Percentiles rank a stretch among this genome's conserved stretches.
These are phyloP conservation scores for Lycium barbarum DNA, from an alignment of 257 asterid genomes.

Conservation along the genomic window DNA sequence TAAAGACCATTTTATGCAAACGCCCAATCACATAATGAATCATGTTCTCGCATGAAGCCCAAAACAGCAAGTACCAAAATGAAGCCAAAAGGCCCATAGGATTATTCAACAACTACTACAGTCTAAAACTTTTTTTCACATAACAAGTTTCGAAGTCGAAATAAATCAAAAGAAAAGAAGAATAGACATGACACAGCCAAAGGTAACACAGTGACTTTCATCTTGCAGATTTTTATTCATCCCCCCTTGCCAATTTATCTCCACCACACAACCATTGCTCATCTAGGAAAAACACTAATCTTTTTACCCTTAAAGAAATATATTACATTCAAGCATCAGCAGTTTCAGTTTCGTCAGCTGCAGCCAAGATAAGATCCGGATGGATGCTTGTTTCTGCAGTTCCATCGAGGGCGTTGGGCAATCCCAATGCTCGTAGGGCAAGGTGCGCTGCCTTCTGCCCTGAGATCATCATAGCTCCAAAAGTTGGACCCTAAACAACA, in stretches of 20 bases:
- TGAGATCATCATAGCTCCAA: constrained; percentile 61
- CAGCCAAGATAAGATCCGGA: constrained; percentile 42
- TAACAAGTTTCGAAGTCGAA: neutral
- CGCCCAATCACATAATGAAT: neutral
- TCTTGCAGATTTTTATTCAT: constrained; percentile 13
- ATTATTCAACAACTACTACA: neutral
- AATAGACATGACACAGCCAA: neutral
- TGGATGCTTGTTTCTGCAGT: constrained; percentile 30
- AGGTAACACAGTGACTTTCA: constrained; percentile 14
- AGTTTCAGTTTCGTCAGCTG: constrained; percentile 41
- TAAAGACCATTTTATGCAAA: too few species aligned
- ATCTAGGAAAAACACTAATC: constrained; percentile 24
- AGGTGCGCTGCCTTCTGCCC: constrained; percentile 58
- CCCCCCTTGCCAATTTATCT: neutral
- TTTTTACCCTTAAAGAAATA: neutral
- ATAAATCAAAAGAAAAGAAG: neutral
- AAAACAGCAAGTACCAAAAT: constrained; percentile 1
- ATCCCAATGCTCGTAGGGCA: constrained; percentile 42
- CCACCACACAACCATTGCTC: constrained; percentile 3
- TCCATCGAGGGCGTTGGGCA: constrained; percentile 47
- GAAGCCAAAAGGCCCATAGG: neutral
- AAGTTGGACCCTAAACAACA: constrained; percentile 45
- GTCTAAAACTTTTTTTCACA: neutral
- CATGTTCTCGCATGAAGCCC: neutral
- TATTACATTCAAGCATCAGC: constrained; percentile 45